Evolutionary conservation across 2,329 filamentous ascomycete species (phyloP).

Genomic region (Fusarium sp.): DNA sequence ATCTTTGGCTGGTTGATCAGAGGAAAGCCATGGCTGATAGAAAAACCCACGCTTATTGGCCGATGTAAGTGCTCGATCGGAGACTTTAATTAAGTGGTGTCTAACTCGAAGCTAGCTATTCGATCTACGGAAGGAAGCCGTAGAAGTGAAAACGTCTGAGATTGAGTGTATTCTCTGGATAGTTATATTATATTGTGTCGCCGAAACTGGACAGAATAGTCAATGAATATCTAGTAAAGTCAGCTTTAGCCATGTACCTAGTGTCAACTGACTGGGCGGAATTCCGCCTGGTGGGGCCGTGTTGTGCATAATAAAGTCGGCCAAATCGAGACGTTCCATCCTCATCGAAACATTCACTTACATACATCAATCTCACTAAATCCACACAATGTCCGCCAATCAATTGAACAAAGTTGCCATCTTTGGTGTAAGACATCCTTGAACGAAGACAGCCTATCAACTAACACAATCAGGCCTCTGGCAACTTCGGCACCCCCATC

Average conservation of each 20-base stretch:
- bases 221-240: no score
- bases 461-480: conserved; percentile 32
- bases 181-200: background rate
- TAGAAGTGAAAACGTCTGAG: background rate
- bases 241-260: background rate
- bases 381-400: conserved; percentile 17
- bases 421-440: conserved; percentile 18
- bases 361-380: background rate
- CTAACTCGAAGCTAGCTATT: conserved; percentile 12
- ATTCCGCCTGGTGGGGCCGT: conserved; percentile 28
- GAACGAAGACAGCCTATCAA: accelerated
- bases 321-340: conserved; percentile 4
- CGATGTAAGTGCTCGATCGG: conserved; percentile 15
- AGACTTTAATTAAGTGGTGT: background rate
- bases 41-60: conserved; percentile 29
- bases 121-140: conserved; percentile 24
- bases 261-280: conserved; percentile 17
- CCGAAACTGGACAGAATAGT: background rate
- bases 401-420: conserved; percentile 18
- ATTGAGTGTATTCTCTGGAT: no score
- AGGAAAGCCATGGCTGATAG: conserved; percentile 27
- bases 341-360: conserved; percentile 16
- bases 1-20: conserved; percentile 26
- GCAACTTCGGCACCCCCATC: conserved; percentile 38
- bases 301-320: conserved; percentile 23